Percentiles rank a stretch among this genome's conserved stretches.
Evolutionary conservation across 106 monocot genomes (phyloP).

Genomic region (Chionographis japonica): DNA sequence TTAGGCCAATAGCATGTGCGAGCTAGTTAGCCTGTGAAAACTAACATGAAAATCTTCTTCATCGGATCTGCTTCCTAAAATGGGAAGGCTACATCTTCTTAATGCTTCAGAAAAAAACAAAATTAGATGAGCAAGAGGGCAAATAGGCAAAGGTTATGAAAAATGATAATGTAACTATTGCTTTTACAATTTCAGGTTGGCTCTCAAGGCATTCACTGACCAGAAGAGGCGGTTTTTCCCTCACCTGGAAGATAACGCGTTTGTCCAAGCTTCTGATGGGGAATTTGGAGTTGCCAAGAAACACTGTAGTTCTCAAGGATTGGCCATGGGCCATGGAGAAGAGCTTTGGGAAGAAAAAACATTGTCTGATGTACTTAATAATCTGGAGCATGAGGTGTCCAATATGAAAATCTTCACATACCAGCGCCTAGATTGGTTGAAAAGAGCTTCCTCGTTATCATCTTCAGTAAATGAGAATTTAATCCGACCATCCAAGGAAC

Average conservation of each 20-base stretch:
- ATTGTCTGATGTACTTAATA: conserved; percentile 55
- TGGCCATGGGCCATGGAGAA: conserved; percentile 12
- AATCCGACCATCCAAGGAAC: conserved; percentile 33
- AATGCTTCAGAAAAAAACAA: no score
- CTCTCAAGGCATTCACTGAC: conserved; percentile 92
- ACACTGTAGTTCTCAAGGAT: conserved; percentile 23
- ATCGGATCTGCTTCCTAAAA: no score
- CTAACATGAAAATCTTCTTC: no score
- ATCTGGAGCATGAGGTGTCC: conserved; percentile 42
- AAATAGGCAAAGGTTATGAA: background rate
- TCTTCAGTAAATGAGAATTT: conserved; percentile 23
- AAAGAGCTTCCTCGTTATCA: conserved; percentile 61
- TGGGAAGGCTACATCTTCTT: no score
- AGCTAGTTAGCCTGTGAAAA: no score
- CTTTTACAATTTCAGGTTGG: conserved; percentile 51
- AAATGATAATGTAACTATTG: background rate
- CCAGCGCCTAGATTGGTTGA: conserved; percentile 78
- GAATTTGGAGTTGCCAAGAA: conserved; percentile 47
- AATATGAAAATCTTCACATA: conserved; percentile 57
- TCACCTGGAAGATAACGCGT: conserved; percentile 72
- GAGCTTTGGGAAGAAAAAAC: conserved; percentile 30
- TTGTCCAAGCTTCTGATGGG: conserved; percentile 22
- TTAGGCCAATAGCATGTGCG: no score
- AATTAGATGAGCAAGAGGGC: no score
- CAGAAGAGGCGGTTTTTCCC: conserved; percentile 95